These are phyloP conservation scores for Cinnamomum micranthum DNA, from an alignment of 164 flowering plant genomes.

Conservation along the genomic window DNA sequence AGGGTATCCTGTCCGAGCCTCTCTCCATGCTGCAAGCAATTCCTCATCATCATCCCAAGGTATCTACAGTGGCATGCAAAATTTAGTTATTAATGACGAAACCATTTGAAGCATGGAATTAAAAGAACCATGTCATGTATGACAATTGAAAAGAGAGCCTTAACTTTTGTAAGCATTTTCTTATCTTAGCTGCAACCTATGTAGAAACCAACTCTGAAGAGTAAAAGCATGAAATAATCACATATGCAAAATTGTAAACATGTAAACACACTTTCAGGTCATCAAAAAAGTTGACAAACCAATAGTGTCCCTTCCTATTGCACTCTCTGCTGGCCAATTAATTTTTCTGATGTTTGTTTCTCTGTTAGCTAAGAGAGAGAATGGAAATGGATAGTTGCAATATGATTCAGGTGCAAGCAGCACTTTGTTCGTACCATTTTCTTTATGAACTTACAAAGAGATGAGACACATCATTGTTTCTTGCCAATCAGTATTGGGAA, in stretches of 20 bases:
- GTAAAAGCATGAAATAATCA: neutral
- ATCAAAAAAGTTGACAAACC: neutral
- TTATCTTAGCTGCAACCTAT: neutral
- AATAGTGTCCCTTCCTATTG: neutral
- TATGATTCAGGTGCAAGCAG: neutral
- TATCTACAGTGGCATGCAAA: conserved; percentile 39
- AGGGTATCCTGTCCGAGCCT: conserved; percentile 89
- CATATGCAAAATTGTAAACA: neutral
- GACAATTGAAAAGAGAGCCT: neutral
- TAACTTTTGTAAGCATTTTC: neutral
- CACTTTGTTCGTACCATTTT: neutral
- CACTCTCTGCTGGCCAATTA: neutral
- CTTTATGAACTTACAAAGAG: neutral
- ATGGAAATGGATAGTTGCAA: neutral
- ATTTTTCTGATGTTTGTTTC: neutral
- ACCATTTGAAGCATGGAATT: neutral
- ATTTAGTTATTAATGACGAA: neutral
- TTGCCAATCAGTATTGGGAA: neutral
- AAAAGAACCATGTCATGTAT: neutral
- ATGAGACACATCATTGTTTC: neutral
- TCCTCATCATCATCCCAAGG: conserved; percentile 75
- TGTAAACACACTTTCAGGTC: neutral
- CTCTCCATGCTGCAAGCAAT: conserved; percentile 85
- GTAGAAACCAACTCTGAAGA: neutral
- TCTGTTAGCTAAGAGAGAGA: too few relatives aligned